These are phyloP conservation scores for Circinella umbellata DNA, from an alignment of 371 early-diverging fungal species.

Conservation along the genomic window DNA sequence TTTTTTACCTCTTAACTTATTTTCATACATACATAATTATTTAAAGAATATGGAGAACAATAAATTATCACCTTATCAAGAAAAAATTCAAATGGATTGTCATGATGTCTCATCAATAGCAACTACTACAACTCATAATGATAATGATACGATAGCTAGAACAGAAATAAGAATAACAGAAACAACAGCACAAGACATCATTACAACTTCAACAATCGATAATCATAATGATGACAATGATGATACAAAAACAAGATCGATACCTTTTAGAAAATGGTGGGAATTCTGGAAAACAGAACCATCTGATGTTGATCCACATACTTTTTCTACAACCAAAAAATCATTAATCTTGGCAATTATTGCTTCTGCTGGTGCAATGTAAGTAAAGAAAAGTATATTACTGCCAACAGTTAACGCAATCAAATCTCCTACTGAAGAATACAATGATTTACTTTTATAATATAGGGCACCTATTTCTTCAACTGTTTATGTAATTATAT, in stretches of 20 bases:
- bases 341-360: conserved; percentile 22
- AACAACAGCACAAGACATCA: too few relatives aligned
- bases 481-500: conserved; percentile 32
- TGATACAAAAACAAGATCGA: not conserved
- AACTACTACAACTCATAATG: not conserved
- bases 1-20: not conserved
- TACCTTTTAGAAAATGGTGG: conserved; percentile 5
- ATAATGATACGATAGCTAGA: not conserved
- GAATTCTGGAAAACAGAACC: conserved; percentile 13
- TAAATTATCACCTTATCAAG: not conserved
- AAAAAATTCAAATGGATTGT: not conserved
- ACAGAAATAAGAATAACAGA: too few relatives aligned
- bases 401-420: too few relatives aligned
- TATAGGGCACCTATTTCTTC: conserved; percentile 29
- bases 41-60: not conserved
- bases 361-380: conserved; percentile 30
- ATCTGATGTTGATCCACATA: conserved; percentile 20
- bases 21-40: not conserved
- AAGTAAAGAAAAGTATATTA: conserved; percentile 2
- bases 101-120: too few relatives aligned
- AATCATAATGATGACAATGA: conserved; percentile 6
- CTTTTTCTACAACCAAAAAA: conserved; percentile 21
- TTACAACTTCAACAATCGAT: not conserved
- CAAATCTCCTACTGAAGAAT: too few relatives aligned
- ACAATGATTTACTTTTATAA: not conserved